Evolutionary conservation across 345 rosid species (phyloP).

Genomic region (Aquilaria yunnanensis): DNA sequence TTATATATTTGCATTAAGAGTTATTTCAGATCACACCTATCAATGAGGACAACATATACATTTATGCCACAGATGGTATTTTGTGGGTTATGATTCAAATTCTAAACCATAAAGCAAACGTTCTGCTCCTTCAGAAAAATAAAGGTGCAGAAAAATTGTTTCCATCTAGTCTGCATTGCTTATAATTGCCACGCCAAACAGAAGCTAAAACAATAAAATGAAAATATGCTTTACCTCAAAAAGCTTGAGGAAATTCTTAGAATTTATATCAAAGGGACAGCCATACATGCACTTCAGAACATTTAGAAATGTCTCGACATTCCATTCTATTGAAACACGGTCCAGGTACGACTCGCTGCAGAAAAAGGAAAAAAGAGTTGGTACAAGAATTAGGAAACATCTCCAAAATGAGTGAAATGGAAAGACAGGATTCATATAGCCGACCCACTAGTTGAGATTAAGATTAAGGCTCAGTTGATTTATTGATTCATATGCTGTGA

Average conservation of each 20-base stretch:
- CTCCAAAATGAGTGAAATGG: no score
- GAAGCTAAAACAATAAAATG: no score
- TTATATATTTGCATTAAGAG: no score
- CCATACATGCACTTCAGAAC: constrained; percentile 46
- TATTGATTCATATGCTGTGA: not conserved
- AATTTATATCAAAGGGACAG: constrained; percentile 33
- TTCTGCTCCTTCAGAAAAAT: no score
- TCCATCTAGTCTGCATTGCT: not conserved
- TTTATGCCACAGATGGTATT: no score
- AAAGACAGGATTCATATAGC: not conserved
- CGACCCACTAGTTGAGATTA: not conserved
- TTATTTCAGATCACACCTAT: no score
- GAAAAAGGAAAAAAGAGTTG: constrained; percentile 3
- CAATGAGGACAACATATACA: no score
- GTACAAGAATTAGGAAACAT: no score
- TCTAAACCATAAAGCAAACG: no score
- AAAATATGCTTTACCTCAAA: constrained; percentile 37
- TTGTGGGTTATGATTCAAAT: no score
- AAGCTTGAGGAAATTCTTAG: constrained; percentile 45
- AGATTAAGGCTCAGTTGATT: not conserved
- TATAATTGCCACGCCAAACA: no score
- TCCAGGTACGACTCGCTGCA: constrained; percentile 54
- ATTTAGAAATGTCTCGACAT: constrained; percentile 37
- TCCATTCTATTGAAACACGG: constrained; percentile 45
- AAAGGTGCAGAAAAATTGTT: not conserved